A percentile compares a stretch with the other conserved stretches of the same genome.
Conservation (phyloP, 176 grass and related monocot species). For the Rhipidocladum racemiflorum region DNA sequence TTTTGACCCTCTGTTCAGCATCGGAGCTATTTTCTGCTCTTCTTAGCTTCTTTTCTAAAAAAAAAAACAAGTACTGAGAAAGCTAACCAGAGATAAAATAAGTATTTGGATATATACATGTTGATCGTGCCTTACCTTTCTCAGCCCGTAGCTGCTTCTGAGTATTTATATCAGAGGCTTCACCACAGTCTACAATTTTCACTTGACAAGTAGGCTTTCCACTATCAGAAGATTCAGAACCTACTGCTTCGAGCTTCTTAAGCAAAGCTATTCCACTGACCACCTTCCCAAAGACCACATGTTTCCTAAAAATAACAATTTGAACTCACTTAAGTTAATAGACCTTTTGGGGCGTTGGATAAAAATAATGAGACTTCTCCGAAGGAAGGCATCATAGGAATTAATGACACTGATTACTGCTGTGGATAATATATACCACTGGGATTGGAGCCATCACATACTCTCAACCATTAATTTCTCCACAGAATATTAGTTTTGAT, state of each 20-base stretch:
- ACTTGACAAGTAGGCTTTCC: conserved; percentile 48
- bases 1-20: conserved; percentile 35
- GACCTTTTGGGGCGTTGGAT: neutral
- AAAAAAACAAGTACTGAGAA: conserved; percentile 24
- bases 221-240: conserved; percentile 39
- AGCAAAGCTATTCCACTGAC: conserved; percentile 45
- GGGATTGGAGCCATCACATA: conserved; percentile 3
- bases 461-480: neutral
- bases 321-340: conserved; percentile 9
- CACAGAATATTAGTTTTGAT: conserved; percentile 6
- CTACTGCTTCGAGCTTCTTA: conserved; percentile 60
- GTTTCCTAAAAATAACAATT: conserved; percentile 54
- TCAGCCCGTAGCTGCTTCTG: conserved; percentile 36
- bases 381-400: neutral
- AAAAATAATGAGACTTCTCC: neutral
- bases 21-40: conserved; percentile 29
- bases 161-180: conserved; percentile 38
- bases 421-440: neutral
- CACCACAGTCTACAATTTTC: conserved; percentile 78
- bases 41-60: conserved; percentile 58
- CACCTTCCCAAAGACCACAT: conserved; percentile 78
- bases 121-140: conserved; percentile 47
- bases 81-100: conserved; percentile 20
- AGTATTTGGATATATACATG: neutral
- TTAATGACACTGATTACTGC: neutral